phyloP scores from a whole-genome alignment of 2,329 filamentous ascomycete species.

The Mycosphaerella sp. region DNA sequence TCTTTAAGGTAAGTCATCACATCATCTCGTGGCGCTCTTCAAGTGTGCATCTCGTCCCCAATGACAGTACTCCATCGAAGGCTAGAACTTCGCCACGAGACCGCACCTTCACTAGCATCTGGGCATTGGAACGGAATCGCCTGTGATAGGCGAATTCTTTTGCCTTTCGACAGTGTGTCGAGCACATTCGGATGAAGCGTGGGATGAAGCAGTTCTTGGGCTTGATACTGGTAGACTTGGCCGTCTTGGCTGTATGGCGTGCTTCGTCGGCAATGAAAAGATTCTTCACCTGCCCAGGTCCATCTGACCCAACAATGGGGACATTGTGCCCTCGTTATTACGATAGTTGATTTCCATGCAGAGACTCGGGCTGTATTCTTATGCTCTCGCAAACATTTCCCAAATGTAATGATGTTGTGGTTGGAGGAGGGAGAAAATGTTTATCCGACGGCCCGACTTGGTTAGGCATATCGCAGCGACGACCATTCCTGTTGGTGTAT shows the following conservation, averaged over 20 bases:
- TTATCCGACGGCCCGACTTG: not conserved
- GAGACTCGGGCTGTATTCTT: too few species aligned
- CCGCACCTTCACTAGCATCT: not conserved
- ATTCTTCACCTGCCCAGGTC: too few species aligned
- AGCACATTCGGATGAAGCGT: not conserved
- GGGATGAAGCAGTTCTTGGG: not conserved
- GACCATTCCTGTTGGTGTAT: too few species aligned
- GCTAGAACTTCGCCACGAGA: not conserved
- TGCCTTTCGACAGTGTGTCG: not conserved
- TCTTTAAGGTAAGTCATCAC: slow-evolving; percentile 3
- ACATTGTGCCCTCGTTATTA: too few species aligned
- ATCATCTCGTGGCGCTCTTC: slow-evolving; percentile 6
- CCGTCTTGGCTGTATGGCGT: not conserved
- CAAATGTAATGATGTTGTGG: too few species aligned
- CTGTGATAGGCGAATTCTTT: not conserved
- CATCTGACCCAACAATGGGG: too few species aligned
- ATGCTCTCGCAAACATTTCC: too few species aligned
- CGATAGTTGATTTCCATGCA: too few species aligned
- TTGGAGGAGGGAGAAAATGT: not conserved
- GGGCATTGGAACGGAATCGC: not conserved
- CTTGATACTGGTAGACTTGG: not conserved
- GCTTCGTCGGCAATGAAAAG: not conserved
- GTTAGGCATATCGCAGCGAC: not conserved
- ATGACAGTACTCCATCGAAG: not conserved
- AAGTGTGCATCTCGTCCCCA: not conserved